These are phyloP conservation scores for Nicotiana otophora DNA, from an alignment of 257 asterid species.

Conservation along the genomic window DNA sequence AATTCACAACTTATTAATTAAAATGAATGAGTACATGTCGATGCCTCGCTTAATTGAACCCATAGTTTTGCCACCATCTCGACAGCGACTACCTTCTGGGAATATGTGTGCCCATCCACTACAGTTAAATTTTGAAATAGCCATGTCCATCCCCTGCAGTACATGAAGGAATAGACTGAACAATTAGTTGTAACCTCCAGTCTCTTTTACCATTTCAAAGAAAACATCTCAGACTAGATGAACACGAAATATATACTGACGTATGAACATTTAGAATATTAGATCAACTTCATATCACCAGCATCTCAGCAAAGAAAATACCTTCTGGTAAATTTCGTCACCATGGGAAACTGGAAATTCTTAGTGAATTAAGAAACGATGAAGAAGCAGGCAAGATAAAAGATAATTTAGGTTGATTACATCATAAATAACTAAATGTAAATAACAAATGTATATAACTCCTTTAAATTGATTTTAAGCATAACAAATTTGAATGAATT, in stretches of 20 bases:
- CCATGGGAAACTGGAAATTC: constrained; percentile 70
- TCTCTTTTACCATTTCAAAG: background rate
- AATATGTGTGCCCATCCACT: constrained; percentile 95
- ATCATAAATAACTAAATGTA: too few species aligned
- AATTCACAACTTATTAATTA: background rate
- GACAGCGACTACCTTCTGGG: constrained; percentile 93
- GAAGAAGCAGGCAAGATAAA: too few species aligned
- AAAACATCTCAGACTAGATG: background rate
- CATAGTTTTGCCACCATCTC: constrained; percentile 81
- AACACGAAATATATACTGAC: background rate
- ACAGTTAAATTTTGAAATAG: constrained; percentile 75
- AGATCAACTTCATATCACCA: background rate
- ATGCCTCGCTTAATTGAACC: constrained; percentile 75
- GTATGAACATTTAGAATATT: background rate
- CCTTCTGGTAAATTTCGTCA: constrained; percentile 86
- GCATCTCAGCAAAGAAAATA: constrained; percentile 13
- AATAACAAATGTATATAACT: too few species aligned
- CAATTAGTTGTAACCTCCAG: background rate
- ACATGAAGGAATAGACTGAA: background rate
- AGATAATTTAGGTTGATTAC: too few species aligned
- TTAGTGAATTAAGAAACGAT: too few species aligned
- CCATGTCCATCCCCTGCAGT: constrained; percentile 82
- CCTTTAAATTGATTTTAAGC: too few species aligned
- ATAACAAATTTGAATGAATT: too few species aligned
- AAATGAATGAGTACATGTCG: constrained; percentile 45